Evolutionary conservation across 495 filamentous ascomycete genomes (phyloP).

Genomic region (Aspergillus ellipticus): DNA sequence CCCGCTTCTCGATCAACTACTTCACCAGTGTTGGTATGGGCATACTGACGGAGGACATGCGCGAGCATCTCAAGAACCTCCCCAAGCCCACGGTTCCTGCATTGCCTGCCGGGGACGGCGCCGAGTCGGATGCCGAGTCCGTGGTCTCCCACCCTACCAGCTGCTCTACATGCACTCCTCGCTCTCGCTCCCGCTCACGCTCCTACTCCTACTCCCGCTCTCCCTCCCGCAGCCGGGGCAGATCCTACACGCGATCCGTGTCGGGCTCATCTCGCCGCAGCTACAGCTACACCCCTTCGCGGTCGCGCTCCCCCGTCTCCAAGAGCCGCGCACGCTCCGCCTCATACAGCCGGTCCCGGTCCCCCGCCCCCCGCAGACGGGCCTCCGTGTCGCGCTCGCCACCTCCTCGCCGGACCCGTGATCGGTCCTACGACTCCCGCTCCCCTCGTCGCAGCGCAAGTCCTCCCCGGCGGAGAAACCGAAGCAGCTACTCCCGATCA

Average conservation of each 20-base stretch:
- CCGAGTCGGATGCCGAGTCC: slow-evolving; percentile 55
- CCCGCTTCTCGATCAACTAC: slow-evolving; percentile 97
- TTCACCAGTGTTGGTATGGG: slow-evolving; percentile 98
- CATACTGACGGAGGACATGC: slow-evolving; percentile 90
- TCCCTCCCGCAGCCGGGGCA: slow-evolving; percentile 30
- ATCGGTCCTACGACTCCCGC: slow-evolving; percentile 28
- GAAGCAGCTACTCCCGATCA: slow-evolving; percentile 33
- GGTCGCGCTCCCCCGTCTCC: slow-evolving; percentile 28
- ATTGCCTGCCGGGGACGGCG: slow-evolving; percentile 52
- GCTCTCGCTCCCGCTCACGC: slow-evolving; percentile 31
- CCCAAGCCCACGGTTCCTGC: slow-evolving; percentile 72
- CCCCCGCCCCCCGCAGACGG: neutral
- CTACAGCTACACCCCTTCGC: slow-evolving; percentile 39
- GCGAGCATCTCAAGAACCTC: slow-evolving; percentile 79
- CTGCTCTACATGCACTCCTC: slow-evolving; percentile 40
- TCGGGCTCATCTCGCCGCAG: slow-evolving; percentile 35
- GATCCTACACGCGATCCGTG: slow-evolving; percentile 37
- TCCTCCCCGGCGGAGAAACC: too few relatives aligned
- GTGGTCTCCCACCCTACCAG: slow-evolving; percentile 59
- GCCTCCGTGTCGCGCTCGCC: slow-evolving; percentile 27
- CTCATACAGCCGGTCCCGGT: slow-evolving; percentile 32
- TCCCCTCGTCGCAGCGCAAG: slow-evolving; percentile 27
- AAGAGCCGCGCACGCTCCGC: slow-evolving; percentile 26
- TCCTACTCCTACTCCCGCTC: slow-evolving; percentile 41
- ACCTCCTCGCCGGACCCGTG: slow-evolving; percentile 24